Evolutionary conservation across 2,329 filamentous ascomycete species (phyloP).

Genomic region (Balansia obtecta): DNA sequence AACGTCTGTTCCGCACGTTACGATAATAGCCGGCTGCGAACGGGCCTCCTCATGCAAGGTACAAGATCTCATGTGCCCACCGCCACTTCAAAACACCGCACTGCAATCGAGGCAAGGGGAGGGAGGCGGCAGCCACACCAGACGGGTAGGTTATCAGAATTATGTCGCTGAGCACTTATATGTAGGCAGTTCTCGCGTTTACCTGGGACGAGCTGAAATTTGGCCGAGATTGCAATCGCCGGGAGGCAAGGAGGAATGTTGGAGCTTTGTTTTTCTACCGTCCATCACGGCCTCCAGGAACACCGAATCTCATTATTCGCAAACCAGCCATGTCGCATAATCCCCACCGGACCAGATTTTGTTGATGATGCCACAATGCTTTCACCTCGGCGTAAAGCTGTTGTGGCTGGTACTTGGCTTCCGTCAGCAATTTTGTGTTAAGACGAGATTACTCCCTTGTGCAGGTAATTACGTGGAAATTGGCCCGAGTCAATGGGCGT

Average conservation of each 20-base stretch:
- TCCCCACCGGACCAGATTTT: neutral
- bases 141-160: neutral
- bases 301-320: too few relatives aligned
- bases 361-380: neutral
- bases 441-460: too few relatives aligned
- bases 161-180: neutral
- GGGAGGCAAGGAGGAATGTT: too few relatives aligned
- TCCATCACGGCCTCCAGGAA: too few relatives aligned
- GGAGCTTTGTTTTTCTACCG: too few relatives aligned
- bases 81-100: neutral
- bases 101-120: neutral
- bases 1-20: too few relatives aligned
- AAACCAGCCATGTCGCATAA: neutral
- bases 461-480: too few relatives aligned
- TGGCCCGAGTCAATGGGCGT: too few relatives aligned
- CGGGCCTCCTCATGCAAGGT: constrained; percentile 1
- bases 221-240: neutral
- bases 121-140: constrained; percentile 1
- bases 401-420: neutral
- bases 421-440: too few relatives aligned
- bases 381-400: neutral
- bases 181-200: neutral
- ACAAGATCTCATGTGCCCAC: neutral
- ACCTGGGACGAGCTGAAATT: neutral
- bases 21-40: neutral